phyloP scores from a whole-genome alignment of 345 rosid genomes.

The Noccaea bulbosa region DNA sequence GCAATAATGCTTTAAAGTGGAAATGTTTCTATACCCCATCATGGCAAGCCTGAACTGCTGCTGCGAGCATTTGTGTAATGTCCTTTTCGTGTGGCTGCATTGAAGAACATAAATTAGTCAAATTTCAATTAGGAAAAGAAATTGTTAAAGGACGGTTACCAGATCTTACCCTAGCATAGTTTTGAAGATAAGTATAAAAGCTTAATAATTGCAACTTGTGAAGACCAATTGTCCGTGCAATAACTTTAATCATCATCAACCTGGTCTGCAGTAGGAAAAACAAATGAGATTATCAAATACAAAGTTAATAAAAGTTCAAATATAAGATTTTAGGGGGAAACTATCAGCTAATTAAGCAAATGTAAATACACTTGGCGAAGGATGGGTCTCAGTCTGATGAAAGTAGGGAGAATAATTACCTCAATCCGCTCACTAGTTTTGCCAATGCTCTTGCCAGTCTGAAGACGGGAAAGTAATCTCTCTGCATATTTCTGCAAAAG shows the following conservation, averaged over 20 bases:
- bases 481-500: conserved; percentile 78
- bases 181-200: conserved; percentile 79
- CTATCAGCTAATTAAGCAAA: background rate
- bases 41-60: conserved; percentile 96
- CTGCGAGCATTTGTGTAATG: conserved; percentile 88
- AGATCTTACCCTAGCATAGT: conserved; percentile 73
- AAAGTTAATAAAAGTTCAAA: background rate
- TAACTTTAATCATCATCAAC: conserved; percentile 91
- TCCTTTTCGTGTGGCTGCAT: conserved; percentile 94
- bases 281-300: background rate
- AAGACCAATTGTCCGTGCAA: conserved; percentile 90
- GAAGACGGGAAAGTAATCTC: conserved; percentile 83
- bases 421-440: conserved; percentile 66
- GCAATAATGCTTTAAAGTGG: conserved; percentile 4
- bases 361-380: background rate
- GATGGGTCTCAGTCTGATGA: background rate
- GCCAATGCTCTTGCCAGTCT: conserved; percentile 57
- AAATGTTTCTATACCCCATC: conserved; percentile 71
- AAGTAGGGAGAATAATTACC: conserved; percentile 50
- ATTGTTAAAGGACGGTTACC: background rate
- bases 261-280: conserved; percentile 58
- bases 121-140: conserved; percentile 16
- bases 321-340: background rate
- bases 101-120: conserved; percentile 19
- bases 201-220: conserved; percentile 78